These are phyloP conservation scores for Orychophragmus violaceus DNA, from an alignment of 345 rosid genomes.

Conservation along the genomic window DNA sequence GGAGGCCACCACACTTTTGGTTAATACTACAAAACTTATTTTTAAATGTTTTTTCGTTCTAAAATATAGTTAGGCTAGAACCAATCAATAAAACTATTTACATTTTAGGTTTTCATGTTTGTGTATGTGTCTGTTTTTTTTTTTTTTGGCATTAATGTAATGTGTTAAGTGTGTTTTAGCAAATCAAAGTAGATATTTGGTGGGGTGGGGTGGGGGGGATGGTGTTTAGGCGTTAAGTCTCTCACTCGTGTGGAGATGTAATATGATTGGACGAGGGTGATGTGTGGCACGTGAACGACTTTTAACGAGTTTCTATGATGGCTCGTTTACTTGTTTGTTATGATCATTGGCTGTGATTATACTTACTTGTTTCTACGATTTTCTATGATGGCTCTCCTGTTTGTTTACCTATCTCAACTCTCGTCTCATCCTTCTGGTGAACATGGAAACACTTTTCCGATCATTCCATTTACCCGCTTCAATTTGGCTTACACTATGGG, in stretches of 20 bases:
- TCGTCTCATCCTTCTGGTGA: neutral
- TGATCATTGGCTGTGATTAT: constrained; percentile 16
- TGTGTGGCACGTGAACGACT: constrained; percentile 14
- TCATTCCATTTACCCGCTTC: neutral
- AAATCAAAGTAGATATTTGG: constrained; percentile 6
- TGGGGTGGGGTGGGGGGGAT: neutral
- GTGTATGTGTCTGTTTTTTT: neutral
- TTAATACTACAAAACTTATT: neutral
- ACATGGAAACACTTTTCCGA: neutral
- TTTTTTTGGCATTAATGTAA: too few species aligned
- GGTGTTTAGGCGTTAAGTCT: neutral
- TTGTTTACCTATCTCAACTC: neutral
- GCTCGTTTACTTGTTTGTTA: neutral
- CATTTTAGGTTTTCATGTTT: neutral
- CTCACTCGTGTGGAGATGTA: constrained; percentile 9
- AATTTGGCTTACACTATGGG: neutral
- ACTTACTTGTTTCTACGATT: too few species aligned
- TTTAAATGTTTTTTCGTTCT: neutral
- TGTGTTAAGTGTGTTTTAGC: neutral
- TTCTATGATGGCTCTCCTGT: constrained; percentile 21
- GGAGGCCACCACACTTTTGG: too few species aligned
- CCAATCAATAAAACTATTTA: neutral
- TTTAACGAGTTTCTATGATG: constrained; percentile 10
- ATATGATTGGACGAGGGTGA: neutral
- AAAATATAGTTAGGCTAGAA: neutral